phyloP scores from a whole-genome alignment of 768 basidiomycete species.

The Tylopilus rubrobrunneus region DNA sequence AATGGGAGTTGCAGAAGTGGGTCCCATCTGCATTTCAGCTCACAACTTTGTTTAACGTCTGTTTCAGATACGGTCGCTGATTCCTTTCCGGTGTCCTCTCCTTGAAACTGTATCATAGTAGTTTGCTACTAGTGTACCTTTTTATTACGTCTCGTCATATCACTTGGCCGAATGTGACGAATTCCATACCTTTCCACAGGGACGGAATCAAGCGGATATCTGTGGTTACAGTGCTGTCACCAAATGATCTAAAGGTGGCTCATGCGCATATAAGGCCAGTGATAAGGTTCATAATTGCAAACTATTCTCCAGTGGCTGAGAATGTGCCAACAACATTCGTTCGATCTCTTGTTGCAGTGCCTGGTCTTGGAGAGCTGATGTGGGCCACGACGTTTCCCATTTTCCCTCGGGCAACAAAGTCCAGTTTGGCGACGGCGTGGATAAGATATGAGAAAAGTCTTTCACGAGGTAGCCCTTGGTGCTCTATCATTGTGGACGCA shows the following conservation, averaged over 20 bases:
- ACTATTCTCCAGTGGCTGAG: neutral
- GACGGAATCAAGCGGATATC: neutral
- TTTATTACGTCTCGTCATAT: neutral
- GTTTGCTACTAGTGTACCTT: neutral
- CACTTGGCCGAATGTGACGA: neutral
- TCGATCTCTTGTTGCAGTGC: conserved; percentile 14
- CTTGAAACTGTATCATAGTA: conserved; percentile 19
- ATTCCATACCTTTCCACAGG: neutral
- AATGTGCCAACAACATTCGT: conserved; percentile 12
- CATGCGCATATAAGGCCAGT: no score
- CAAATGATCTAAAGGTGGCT: no score
- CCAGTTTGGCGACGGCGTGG: conserved; percentile 81
- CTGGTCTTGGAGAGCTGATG: conserved; percentile 13
- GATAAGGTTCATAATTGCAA: neutral
- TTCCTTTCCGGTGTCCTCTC: neutral
- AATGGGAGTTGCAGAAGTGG: conserved; percentile 96
- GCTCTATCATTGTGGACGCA: conserved; percentile 14
- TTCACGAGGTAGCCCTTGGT: conserved; percentile 53
- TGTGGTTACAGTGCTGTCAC: neutral
- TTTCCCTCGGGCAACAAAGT: conserved; percentile 13
- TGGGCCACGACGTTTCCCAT: conserved; percentile 22
- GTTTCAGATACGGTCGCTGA: conserved; percentile 41
- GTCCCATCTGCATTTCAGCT: conserved; percentile 26
- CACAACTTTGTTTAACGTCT: neutral
- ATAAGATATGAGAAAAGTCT: conserved; percentile 82